These are phyloP conservation scores for Acanthamoeba quina DNA, from an alignment of 208 protist genomes.

Conservation along the genomic window DNA sequence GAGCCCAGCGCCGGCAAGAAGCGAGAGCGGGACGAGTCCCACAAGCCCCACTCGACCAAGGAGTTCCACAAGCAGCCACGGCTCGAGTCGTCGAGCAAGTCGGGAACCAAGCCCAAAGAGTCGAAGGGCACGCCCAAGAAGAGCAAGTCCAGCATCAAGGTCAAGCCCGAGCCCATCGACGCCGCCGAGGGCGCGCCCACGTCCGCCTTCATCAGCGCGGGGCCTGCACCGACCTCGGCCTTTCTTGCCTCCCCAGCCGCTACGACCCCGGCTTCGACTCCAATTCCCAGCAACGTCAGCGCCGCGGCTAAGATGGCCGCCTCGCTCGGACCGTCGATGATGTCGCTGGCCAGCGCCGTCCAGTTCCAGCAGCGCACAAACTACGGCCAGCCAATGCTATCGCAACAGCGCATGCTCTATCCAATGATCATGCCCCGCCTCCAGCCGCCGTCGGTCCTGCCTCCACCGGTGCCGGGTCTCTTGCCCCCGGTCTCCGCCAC, in stretches of 20 bases:
- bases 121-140: neutral
- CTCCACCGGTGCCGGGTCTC: neutral
- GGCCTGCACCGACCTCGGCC: neutral
- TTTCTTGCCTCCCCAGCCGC: neutral
- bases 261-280: neutral
- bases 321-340: neutral
- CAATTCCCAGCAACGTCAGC: neutral
- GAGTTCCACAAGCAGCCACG: neutral
- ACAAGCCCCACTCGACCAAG: neutral
- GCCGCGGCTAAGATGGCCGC: too few species aligned
- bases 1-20: neutral
- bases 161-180: neutral
- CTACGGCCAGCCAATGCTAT: neutral
- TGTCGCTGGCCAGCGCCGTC: neutral
- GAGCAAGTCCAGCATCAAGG: neutral
- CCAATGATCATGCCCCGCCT: neutral
- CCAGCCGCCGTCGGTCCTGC: neutral
- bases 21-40: neutral
- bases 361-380: neutral
- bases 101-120: neutral
- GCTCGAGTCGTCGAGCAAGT: neutral
- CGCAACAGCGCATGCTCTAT: neutral
- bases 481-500: neutral
- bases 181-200: too few species aligned
- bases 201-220: neutral